phyloP scores from a whole-genome alignment of 306 rosid species.

The Trichosanthes truncata region DNA sequence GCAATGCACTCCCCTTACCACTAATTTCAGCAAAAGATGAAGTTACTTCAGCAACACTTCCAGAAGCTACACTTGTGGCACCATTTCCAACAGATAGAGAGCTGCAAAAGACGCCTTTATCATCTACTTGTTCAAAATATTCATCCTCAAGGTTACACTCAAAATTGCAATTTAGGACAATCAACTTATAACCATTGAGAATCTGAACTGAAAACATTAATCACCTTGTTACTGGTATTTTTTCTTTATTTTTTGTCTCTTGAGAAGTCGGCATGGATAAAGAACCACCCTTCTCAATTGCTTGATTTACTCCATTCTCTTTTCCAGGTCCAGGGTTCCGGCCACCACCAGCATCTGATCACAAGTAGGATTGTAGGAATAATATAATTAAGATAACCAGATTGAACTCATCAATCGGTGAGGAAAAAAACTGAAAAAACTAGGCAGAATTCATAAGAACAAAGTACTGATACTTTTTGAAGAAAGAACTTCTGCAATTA shows the following conservation, averaged over 20 bases:
- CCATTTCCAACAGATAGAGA: slow-evolving; percentile 43
- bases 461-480: neutral
- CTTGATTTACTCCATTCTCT: slow-evolving; percentile 57
- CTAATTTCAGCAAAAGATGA: slow-evolving; percentile 30
- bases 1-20: slow-evolving; percentile 28
- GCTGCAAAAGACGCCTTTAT: slow-evolving; percentile 37
- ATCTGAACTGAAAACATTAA: neutral
- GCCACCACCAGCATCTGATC: slow-evolving; percentile 60
- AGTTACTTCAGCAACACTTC: slow-evolving; percentile 34
- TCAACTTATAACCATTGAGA: neutral
- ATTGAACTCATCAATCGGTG: neutral
- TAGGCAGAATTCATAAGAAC: neutral
- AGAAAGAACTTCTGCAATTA: neutral
- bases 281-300: slow-evolving; percentile 41
- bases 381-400: slow-evolving; percentile 2
- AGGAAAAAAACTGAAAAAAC: neutral
- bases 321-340: slow-evolving; percentile 51
- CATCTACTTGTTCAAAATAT: slow-evolving; percentile 12
- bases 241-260: slow-evolving; percentile 50
- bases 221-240: slow-evolving; percentile 49
- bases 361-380: slow-evolving; percentile 14
- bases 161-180: neutral
- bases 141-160: neutral
- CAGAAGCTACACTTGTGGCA: slow-evolving; percentile 35
- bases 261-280: slow-evolving; percentile 37